These are phyloP conservation scores for Tetracladium maxilliforme DNA, from an alignment of 2,329 filamentous ascomycete genomes.

Conservation along the genomic window DNA sequence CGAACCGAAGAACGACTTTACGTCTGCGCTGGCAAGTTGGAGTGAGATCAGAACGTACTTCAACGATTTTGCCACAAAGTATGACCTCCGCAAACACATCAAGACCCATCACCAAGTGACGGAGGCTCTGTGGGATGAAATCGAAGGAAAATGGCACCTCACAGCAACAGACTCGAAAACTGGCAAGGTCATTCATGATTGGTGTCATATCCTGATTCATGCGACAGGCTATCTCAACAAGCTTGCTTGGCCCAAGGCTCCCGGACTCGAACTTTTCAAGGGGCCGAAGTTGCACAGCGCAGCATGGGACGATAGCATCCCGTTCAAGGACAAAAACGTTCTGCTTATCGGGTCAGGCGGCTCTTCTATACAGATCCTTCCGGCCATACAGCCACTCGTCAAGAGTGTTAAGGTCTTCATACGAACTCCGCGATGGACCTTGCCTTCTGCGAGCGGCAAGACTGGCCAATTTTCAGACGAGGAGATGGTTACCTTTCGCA, in stretches of 20 bases:
- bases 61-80: no score
- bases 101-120: no score
- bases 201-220: neutral
- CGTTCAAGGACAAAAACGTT: slow-evolving; percentile 32
- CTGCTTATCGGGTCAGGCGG: slow-evolving; percentile 42
- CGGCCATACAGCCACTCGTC: slow-evolving; percentile 32
- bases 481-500: no score
- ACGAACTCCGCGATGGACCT: slow-evolving; percentile 30
- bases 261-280: slow-evolving; percentile 27
- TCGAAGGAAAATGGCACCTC: no score
- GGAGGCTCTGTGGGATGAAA: no score
- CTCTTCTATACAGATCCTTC: slow-evolving; percentile 36
- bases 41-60: no score
- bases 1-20: slow-evolving; percentile 26
- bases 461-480: no score
- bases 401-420: slow-evolving; percentile 32
- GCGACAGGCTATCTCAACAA: slow-evolving; percentile 18
- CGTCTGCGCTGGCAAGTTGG: neutral
- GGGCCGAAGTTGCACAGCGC: slow-evolving; percentile 37
- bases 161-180: no score
- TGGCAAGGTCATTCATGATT: no score
- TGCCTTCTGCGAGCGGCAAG: no score
- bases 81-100: no score
- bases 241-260: slow-evolving; percentile 36
- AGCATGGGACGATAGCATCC: slow-evolving; percentile 32